Evolutionary conservation across 1,284 basidiomycete species (phyloP), one percentile per base, ranked within the genome.

Genomic region (Puccinia triticina): DNA sequence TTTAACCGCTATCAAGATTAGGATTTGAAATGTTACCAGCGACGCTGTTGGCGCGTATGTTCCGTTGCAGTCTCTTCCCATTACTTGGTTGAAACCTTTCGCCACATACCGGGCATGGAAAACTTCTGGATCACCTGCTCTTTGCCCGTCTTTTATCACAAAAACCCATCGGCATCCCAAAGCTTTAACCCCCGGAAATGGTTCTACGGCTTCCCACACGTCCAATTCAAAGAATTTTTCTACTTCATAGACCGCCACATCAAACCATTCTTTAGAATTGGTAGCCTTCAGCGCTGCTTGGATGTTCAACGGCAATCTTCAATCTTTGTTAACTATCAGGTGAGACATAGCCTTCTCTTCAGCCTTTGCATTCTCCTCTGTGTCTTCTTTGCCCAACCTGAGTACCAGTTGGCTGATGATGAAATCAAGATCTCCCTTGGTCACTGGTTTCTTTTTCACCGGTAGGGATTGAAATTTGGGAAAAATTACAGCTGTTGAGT

Each of bases 21-120:
- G 26, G 23, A 57, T 23, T 50, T 7, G 48, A 57, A 12, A n/a
- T n/a, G n/a, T n/a, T n/a, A n/a, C n/a, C n/a, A n/a, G n/a, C n/a
- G n/a, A n/a, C n/a, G n/a, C n/a, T n/a, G 75, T 77, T 14, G 75
- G 75, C 12, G 59, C 57, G 32, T 43, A 77, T 4, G 29, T 77
- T 8, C 43, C 40, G n/a, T 43, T n/a, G 26, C 59, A 77, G 46
- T 79, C 77, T 1, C 69, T 29, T 1, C 77, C 61, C 5, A 34
- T 29, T 8, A n/a, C 5, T 55, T 79, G 77, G 11, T 23, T 50
- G 66, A 48, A 67, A 5, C 66, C 77, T 40, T 71, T 69, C 5
- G 61, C 64, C 0, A 55, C 26, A 34, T 50, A 66, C 29, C 46
- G 18, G 0, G 48, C 77, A 11, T 37, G 43, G 16, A 71, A 71